Evolutionary conservation across 768 basidiomycete species (phyloP), one percentile per base, ranked within the genome.

Genomic region (Hydnomerulius pinastri): DNA sequence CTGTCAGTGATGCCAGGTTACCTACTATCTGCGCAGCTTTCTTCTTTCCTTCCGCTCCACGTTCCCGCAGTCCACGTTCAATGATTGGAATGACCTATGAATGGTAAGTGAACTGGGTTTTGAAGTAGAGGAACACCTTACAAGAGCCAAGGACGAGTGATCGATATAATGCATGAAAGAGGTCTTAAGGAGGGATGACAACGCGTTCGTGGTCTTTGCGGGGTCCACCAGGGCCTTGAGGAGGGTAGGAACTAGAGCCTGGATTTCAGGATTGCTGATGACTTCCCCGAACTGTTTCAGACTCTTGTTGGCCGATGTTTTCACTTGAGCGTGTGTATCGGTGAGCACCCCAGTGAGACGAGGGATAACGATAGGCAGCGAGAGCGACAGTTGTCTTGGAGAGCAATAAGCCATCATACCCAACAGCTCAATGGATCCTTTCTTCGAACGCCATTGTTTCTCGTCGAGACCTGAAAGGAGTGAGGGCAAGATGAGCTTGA

Each of bases 391-490:
- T 68, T 99, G 97, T 32, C 85, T 82, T 2, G 96, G 97, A 8
- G 97, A 93, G 66, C 95, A 96, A 70, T 96, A 98, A 1, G 97
- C 97, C 95, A 98, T 98, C 80, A 94, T 90, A 20, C 97, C 97
- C 51, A 99, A 73, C 6, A 98, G 72, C 66, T 99, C 97, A 53
- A 98, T 98, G 6, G 95, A 95, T 2, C 96, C 97, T 68, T 91
- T 91, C 74, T 98, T 98, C 1, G 93, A 92, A 12, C 97, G 80
- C 97, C 97, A 98, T 63, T 98, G 96, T 65, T 96, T 98, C 68
- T 98, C 97, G 58, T 98, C 95, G 44, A 98, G 73, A 20, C 94
- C 95, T 32, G 86, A 86, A 9, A 99, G 77, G 18, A 99, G 68
- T 2, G 89, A 87, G 0, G 97, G 96, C 13, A 98, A 72, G 52